These are phyloP conservation scores for Claviceps humidiphila DNA, from an alignment of 2,329 filamentous ascomycete species.

Conservation along the genomic window DNA sequence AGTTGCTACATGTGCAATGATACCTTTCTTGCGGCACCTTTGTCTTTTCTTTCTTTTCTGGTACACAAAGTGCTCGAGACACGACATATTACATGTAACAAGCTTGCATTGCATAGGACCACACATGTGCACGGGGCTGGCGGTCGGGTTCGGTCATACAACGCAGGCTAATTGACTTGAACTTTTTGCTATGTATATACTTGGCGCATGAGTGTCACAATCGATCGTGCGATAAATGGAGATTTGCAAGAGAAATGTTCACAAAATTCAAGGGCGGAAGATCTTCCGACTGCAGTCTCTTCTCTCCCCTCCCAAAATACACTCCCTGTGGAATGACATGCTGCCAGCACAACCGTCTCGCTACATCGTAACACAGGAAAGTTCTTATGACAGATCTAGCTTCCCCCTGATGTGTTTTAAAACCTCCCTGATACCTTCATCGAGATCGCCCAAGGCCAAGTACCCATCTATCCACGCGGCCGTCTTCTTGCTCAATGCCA, in stretches of 20 bases:
- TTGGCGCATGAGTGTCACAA: neutral
- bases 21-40: neutral
- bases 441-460: slow-evolving; percentile 34
- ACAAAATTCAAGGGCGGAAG: neutral
- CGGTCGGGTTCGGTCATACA: neutral
- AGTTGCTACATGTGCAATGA: too few species aligned
- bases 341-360: neutral
- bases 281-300: neutral
- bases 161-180: neutral
- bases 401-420: slow-evolving; percentile 36
- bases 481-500: slow-evolving; percentile 34
- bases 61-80: neutral
- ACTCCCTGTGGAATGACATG: neutral
- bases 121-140: neutral
- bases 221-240: too few species aligned
- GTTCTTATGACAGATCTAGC: slow-evolving; percentile 9
- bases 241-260: too few species aligned
- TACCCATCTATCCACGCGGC: slow-evolving; percentile 41
- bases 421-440: slow-evolving; percentile 42
- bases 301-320: neutral
- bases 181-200: neutral
- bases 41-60: neutral
- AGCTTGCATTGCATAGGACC: neutral
- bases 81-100: neutral
- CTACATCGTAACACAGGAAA: neutral